Conservation (phyloP, 164 flowering plant genomes). For the Tetrastigma voinierianum region DNA sequence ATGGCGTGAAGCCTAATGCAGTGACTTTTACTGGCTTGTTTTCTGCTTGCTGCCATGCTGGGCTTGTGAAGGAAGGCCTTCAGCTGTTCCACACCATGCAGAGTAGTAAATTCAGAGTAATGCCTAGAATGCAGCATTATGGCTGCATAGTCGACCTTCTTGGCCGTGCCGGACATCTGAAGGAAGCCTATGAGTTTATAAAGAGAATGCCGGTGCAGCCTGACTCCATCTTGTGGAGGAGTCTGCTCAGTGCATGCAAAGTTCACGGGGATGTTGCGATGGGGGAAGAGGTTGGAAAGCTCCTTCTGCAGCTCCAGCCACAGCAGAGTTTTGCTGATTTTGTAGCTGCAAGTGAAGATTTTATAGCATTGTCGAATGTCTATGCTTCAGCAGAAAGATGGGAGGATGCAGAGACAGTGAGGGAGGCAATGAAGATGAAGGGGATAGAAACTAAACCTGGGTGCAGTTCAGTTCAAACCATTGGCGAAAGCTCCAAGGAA, state of each 20-base stretch:
- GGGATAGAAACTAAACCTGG: constrained; percentile 42
- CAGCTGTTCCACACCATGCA: constrained; percentile 44
- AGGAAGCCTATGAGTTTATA: constrained; percentile 49
- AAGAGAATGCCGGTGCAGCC: constrained; percentile 31
- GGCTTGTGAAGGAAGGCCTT: constrained; percentile 59
- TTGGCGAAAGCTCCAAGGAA: neutral
- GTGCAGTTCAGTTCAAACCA: constrained; percentile 29
- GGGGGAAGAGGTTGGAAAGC: constrained; percentile 56
- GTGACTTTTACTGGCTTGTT: constrained; percentile 58
- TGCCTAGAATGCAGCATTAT: constrained; percentile 50
- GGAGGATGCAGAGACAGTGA: constrained; percentile 45
- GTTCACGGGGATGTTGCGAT: constrained; percentile 42
- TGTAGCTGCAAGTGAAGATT: constrained; percentile 31
- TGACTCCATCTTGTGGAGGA: constrained; percentile 48
- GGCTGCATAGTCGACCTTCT: constrained; percentile 72
- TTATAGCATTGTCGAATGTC: constrained; percentile 53
- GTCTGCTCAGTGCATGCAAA: constrained; percentile 44
- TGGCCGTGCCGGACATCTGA: constrained; percentile 49
- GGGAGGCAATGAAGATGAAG: constrained; percentile 41
- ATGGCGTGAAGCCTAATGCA: constrained; percentile 41
- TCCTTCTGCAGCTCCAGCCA: constrained; percentile 29
- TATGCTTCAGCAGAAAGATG: constrained; percentile 55
- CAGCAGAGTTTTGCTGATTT: neutral
- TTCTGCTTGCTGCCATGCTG: constrained; percentile 60
- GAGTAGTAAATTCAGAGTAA: constrained; percentile 24